Conservation (phyloP, 768 basidiomycete species). For the Strobilomyces confusus region DNA sequence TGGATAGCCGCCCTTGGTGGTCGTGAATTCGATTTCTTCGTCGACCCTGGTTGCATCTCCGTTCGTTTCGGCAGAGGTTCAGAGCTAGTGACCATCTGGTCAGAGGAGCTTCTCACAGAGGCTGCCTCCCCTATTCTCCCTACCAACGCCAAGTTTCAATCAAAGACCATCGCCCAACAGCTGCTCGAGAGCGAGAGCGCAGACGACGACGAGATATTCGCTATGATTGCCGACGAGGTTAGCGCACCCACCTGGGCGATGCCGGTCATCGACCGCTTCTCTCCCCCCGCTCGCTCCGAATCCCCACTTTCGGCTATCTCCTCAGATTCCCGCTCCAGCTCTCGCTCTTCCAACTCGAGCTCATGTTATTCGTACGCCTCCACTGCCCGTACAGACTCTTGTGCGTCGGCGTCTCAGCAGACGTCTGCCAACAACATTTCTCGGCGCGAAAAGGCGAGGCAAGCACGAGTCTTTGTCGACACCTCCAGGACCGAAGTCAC, state of each 20-base stretch:
- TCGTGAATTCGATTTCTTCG: constrained; percentile 72
- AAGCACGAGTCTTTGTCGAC: constrained; percentile 71
- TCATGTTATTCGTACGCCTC: constrained; percentile 68
- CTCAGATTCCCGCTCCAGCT: constrained; percentile 47
- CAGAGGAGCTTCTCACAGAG: constrained; percentile 43
- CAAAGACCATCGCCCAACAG: constrained; percentile 71
- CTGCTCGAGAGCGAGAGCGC: constrained; percentile 67
- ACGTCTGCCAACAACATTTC: constrained; percentile 52
- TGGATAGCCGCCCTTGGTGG: constrained; percentile 72
- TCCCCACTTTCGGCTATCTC: constrained; percentile 60
- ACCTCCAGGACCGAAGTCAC: constrained; percentile 74
- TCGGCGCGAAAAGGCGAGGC: constrained; percentile 65
- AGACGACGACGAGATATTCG: constrained; percentile 70
- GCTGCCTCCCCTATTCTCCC: constrained; percentile 17
- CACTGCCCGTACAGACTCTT: constrained; percentile 53
- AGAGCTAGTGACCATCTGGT: constrained; percentile 64
- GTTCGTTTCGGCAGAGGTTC: constrained; percentile 50
- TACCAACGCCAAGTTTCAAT: constrained; percentile 18
- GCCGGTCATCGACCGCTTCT: constrained; percentile 60
- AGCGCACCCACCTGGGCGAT: constrained; percentile 66
- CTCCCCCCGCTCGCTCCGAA: constrained; percentile 45
- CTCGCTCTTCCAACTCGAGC: constrained; percentile 67
- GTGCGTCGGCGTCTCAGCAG: constrained; percentile 36
- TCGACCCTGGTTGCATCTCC: constrained; percentile 77
- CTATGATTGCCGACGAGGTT: constrained; percentile 70